Conservation (phyloP, 2,329 filamentous ascomycete genomes). For the Lomentospora prolificans region DNA sequence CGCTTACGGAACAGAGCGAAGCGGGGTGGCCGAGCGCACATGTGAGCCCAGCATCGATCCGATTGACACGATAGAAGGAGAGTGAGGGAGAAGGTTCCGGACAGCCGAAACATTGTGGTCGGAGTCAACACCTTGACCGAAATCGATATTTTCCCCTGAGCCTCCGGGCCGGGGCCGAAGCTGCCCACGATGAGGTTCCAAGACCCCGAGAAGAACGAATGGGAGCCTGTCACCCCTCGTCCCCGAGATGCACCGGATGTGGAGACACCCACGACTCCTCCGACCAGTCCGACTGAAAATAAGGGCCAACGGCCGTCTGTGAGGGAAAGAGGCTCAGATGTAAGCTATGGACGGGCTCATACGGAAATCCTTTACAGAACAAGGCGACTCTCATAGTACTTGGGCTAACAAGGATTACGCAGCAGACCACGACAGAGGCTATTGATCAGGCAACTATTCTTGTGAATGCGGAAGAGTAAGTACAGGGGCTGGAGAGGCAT, state of each 20-base stretch:
- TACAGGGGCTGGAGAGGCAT: background rate
- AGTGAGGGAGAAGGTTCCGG: background rate
- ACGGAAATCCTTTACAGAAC: too few relatives aligned
- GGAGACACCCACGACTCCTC: background rate
- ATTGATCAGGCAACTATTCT: background rate
- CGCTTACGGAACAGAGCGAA: background rate
- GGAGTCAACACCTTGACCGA: background rate
- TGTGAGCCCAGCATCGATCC: background rate
- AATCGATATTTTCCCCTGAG: background rate
- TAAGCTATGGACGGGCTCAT: too few relatives aligned
- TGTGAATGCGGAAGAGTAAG: background rate
- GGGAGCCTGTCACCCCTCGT: background rate
- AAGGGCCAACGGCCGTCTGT: background rate
- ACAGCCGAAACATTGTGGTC: background rate
- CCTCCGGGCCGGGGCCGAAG: background rate
- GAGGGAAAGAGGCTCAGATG: background rate
- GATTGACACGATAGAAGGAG: background rate
- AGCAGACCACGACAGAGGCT: background rate
- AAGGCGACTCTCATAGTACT: too few relatives aligned
- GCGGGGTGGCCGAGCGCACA: background rate
- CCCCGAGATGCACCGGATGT: background rate
- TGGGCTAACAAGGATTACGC: background rate
- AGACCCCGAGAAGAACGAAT: background rate
- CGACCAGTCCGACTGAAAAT: background rate
- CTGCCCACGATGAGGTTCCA: background rate